Percentiles rank a stretch among this genome's conserved stretches.
These are phyloP conservation scores for Musa itinerans DNA, from an alignment of 176 grass and related monocot species.

Conservation along the genomic window DNA sequence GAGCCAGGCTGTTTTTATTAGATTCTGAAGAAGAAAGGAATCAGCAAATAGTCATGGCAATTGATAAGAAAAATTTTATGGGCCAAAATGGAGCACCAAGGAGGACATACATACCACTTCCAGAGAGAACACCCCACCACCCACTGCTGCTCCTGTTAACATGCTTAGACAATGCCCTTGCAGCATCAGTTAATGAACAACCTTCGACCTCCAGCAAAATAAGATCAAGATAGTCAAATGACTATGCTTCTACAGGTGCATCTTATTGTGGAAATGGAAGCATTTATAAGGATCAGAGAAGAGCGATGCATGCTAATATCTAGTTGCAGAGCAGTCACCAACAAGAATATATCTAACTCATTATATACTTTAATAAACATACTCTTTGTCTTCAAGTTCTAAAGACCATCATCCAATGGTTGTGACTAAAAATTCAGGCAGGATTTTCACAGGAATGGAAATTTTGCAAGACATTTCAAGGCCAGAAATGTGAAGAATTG, in stretches of 20 bases:
- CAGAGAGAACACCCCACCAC: slow-evolving; percentile 69
- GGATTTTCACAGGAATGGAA: not conserved
- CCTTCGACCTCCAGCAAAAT: slow-evolving; percentile 56
- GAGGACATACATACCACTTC: slow-evolving; percentile 47
- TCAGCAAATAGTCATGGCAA: slow-evolving; percentile 15
- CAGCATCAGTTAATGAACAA: slow-evolving; percentile 82
- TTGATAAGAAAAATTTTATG: slow-evolving; percentile 7
- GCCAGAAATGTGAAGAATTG: not conserved
- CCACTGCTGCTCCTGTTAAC: slow-evolving; percentile 57
- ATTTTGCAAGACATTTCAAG: not conserved
- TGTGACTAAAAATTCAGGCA: not conserved
- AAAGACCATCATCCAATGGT: not conserved
- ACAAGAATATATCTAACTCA: not conserved
- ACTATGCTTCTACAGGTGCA: not conserved
- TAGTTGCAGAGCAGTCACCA: not conserved
- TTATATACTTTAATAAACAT: not conserved
- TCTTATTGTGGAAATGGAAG: not conserved
- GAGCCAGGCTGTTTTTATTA: slow-evolving; percentile 59
- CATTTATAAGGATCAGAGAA: not conserved
- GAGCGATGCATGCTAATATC: not conserved
- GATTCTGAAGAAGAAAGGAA: slow-evolving; percentile 42
- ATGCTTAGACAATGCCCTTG: slow-evolving; percentile 92
- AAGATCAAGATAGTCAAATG: slow-evolving; percentile 17
- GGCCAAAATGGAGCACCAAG: not conserved
- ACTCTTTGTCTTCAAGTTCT: not conserved